Conservation (phyloP, 31 red algal species). For the Pterothamnion heteromorphum region DNA sequence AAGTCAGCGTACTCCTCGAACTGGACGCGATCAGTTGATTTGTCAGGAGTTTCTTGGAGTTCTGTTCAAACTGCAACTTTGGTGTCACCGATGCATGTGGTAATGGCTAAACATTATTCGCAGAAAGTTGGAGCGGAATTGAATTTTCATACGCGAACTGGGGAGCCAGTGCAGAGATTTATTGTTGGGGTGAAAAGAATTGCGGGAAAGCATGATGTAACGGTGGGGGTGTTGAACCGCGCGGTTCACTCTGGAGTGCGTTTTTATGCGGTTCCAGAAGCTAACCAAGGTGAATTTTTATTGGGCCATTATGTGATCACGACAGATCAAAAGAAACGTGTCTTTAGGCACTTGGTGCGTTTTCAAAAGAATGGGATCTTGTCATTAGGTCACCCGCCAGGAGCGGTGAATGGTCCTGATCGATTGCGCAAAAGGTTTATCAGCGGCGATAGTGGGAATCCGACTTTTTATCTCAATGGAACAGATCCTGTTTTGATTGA, state of each 20-base stretch:
- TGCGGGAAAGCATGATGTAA: neutral
- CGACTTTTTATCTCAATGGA: neutral
- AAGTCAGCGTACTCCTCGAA: too few species aligned
- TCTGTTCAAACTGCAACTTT: neutral
- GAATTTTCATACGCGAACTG: neutral
- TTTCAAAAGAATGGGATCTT: neutral
- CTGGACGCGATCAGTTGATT: neutral
- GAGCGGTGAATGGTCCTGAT: too few species aligned
- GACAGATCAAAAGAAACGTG: slow-evolving; percentile 1
- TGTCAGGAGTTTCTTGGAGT: neutral
- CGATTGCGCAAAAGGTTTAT: neutral
- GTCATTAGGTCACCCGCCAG: neutral
- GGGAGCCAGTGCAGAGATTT: neutral
- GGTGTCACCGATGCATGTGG: neutral
- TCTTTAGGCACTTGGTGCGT: neutral
- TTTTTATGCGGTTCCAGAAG: neutral
- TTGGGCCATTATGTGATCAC: neutral
- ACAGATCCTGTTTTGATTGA: neutral
- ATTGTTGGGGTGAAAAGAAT: neutral
- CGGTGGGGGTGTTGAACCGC: neutral
- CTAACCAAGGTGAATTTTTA: neutral
- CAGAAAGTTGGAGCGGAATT: neutral
- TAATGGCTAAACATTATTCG: neutral
- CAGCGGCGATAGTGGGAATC: slow-evolving; percentile 6
- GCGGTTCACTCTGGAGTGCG: neutral